A percentile compares a stretch with the other conserved stretches of the same genome.
Conservation (phyloP, 2,329 filamentous ascomycete genomes). For the Parastagonospora avenae region DNA sequence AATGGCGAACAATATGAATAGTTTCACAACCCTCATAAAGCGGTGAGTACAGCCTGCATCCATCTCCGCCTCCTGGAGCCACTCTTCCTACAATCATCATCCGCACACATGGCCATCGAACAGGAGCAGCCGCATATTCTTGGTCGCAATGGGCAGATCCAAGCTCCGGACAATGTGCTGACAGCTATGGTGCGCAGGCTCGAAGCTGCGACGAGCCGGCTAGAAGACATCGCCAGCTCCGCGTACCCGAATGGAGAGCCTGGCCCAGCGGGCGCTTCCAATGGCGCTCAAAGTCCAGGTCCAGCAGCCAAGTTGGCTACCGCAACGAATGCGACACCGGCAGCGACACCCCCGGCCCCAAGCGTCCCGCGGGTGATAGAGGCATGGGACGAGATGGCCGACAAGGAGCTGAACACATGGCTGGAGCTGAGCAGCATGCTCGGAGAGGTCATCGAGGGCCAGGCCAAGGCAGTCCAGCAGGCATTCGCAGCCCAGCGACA, state of each 20-base stretch:
- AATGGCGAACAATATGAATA: slow-evolving; percentile 92
- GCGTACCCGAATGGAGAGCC: slow-evolving; percentile 46
- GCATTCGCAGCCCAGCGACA: slow-evolving; percentile 85
- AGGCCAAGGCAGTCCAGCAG: slow-evolving; percentile 65
- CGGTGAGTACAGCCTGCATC: slow-evolving; percentile 64
- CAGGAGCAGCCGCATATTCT: slow-evolving; percentile 15
- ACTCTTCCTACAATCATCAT: not conserved
- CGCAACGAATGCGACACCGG: slow-evolving; percentile 39
- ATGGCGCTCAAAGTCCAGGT: slow-evolving; percentile 30
- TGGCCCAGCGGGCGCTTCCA: slow-evolving; percentile 19
- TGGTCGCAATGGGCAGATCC: slow-evolving; percentile 20
- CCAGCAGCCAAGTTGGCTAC: slow-evolving; percentile 34
- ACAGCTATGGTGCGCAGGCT: slow-evolving; percentile 68
- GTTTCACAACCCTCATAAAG: slow-evolving; percentile 96
- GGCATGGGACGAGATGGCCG: slow-evolving; percentile 83
- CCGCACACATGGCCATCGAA: not conserved
- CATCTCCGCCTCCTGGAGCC: not conserved
- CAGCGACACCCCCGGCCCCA: slow-evolving; percentile 44
- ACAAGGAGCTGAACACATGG: slow-evolving; percentile 75
- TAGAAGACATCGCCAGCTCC: slow-evolving; percentile 95
- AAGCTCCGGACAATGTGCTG: slow-evolving; percentile 51
- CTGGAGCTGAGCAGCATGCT: slow-evolving; percentile 77
- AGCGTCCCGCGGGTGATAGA: slow-evolving; percentile 69
- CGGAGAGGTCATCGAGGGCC: slow-evolving; percentile 77
- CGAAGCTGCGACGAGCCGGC: slow-evolving; percentile 92